Evolutionary conservation across 768 basidiomycete species (phyloP).

Genomic region (Termitomyces sp.): DNA sequence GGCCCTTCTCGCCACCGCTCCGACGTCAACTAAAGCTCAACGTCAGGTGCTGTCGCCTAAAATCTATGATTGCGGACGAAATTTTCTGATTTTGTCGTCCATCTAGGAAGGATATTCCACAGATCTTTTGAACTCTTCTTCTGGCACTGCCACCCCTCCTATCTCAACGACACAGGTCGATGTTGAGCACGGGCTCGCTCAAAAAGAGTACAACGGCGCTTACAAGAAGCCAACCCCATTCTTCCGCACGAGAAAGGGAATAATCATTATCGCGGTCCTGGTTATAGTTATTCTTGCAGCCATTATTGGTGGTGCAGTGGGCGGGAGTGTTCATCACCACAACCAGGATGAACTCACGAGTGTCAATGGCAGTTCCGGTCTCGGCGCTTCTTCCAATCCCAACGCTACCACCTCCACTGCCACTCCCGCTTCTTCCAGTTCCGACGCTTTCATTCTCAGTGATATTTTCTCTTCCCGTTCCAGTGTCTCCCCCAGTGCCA

Average conservation of each 20-base stretch:
- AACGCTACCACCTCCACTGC: not conserved
- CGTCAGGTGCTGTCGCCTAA: conserved; percentile 23
- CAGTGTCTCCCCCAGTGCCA: too few species aligned
- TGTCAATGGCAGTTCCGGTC: too few species aligned
- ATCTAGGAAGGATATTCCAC: conserved; percentile 50
- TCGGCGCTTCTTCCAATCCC: not conserved
- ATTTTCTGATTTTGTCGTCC: not conserved
- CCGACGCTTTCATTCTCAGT: too few species aligned
- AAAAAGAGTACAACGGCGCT: conserved; percentile 16
- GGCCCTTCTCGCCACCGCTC: conserved; percentile 27
- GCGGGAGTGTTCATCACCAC: conserved; percentile 29
- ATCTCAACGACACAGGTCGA: conserved; percentile 13
- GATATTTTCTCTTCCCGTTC: too few species aligned
- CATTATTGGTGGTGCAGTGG: conserved; percentile 55
- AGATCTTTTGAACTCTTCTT: conserved; percentile 30
- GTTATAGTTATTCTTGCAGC: conserved; percentile 41
- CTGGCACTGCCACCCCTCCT: conserved; percentile 11
- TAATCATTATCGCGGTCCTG: conserved; percentile 30
- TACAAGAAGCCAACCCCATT: conserved; percentile 29
- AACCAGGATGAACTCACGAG: not conserved
- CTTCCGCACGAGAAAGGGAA: conserved; percentile 43
- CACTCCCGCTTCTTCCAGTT: too few species aligned
- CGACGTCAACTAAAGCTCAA: conserved; percentile 32
- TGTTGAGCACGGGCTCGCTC: conserved; percentile 14
- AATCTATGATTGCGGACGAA: not conserved